These are phyloP conservation scores for Asterella californica DNA, from an alignment of 225 moss, liverwort and hornwort genomes.

Conservation along the genomic window DNA sequence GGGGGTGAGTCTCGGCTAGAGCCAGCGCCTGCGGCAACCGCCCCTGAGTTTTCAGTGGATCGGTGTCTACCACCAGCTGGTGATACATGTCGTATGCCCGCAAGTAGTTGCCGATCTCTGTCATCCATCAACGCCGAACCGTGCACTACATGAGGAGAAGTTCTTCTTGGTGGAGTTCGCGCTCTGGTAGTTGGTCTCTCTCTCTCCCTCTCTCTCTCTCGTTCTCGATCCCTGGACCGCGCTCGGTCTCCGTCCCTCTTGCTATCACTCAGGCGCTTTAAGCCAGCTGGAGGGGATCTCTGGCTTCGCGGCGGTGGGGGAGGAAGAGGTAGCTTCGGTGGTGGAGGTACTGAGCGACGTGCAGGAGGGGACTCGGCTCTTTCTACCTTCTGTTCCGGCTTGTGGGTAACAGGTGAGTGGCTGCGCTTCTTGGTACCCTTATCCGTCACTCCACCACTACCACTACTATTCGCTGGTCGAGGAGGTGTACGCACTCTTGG, in stretches of 20 bases:
- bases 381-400: slow-evolving; percentile 42
- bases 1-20: slow-evolving; percentile 47
- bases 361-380: slow-evolving; percentile 52
- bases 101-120: slow-evolving; percentile 77
- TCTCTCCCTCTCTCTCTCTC: slow-evolving; percentile 64
- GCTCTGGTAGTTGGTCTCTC: slow-evolving; percentile 52
- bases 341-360: slow-evolving; percentile 56
- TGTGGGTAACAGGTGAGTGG: slow-evolving; percentile 30
- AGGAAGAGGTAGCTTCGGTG: slow-evolving; percentile 79
- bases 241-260: slow-evolving; percentile 63
- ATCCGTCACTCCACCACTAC: slow-evolving; percentile 43
- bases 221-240: slow-evolving; percentile 56
- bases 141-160: slow-evolving; percentile 94
- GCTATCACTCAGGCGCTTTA: slow-evolving; percentile 66
- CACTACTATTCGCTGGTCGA: slow-evolving; percentile 43
- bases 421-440: slow-evolving; percentile 49
- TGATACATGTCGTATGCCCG: slow-evolving; percentile 71
- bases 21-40: slow-evolving; percentile 33
- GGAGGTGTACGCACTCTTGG: slow-evolving; percentile 57
- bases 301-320: slow-evolving; percentile 87
- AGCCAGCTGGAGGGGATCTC: slow-evolving; percentile 86
- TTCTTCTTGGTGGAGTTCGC: slow-evolving; percentile 82
- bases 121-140: slow-evolving; percentile 97
- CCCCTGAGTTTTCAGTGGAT: slow-evolving; percentile 47
- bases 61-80: slow-evolving; percentile 35